Evolutionary conservation across 1,284 basidiomycete genomes (phyloP).

Genomic region (Xerocomus amazonicus): DNA sequence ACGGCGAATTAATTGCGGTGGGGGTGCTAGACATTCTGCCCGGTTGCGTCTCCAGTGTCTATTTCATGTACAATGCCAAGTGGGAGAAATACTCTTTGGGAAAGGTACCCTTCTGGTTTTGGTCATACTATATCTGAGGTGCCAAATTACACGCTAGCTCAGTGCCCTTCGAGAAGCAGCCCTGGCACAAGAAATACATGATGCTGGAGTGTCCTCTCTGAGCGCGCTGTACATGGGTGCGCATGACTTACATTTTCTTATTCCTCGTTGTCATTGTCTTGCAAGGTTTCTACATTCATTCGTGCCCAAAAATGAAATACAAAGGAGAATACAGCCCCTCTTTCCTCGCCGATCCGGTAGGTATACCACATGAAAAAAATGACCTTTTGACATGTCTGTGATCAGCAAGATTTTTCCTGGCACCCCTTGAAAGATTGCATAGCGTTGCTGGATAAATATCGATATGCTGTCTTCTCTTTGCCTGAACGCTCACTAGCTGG

Average conservation of each 20-base stretch:
- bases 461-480: constrained; percentile 66
- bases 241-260: constrained; percentile 14
- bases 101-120: constrained; percentile 49
- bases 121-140: not conserved
- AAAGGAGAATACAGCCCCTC: constrained; percentile 92
- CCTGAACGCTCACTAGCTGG: constrained; percentile 51
- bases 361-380: not conserved
- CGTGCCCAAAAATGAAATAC: constrained; percentile 94
- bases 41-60: constrained; percentile 88
- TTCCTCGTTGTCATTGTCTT: not conserved
- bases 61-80: constrained; percentile 87
- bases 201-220: constrained; percentile 64
- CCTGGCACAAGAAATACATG: constrained; percentile 68
- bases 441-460: constrained; percentile 58
- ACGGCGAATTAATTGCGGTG: constrained; percentile 81
- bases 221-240: constrained; percentile 81
- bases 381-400: constrained; percentile 4
- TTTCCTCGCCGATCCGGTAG: constrained; percentile 84
- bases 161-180: constrained; percentile 80
- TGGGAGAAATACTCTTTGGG: constrained; percentile 80
- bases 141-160: constrained; percentile 46
- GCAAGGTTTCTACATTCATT: constrained; percentile 87
- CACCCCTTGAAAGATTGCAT: constrained; percentile 61
- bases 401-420: constrained; percentile 75
- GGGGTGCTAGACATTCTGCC: constrained; percentile 92